Base-by-base conservation (phyloP, 75 land plant genomes). In the Cupressus sempervirens region DNA sequence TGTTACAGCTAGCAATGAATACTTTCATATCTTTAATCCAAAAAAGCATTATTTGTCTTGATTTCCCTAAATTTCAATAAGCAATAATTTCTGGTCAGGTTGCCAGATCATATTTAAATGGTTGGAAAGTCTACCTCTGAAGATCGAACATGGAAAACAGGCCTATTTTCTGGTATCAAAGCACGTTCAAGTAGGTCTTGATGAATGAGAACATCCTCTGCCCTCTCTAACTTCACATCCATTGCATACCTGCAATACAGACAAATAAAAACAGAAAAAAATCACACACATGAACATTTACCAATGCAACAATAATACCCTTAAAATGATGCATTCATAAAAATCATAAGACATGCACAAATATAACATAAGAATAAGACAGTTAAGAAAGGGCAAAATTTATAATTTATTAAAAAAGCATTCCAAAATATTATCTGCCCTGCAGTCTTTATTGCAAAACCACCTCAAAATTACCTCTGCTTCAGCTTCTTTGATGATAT, bases 201-300 rank as follows among this genome's bases (percentile, higher is more conserved):
- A 87, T 95, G 97, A 40, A 89, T 73, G 79, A 95, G 86, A 68
- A 95, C 92, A 84, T 93, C 95, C 77, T 95, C 97, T 52, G 89
- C 94, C 82, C 92, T 95, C 53, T 94, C 94, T 76, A 90, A 75
- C 74, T 91, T 89, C 20, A 94, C 92, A 90, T 96, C 98, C 73
- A 93, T 46, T 38, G 90, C 96, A 89, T 96, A 96, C 83, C 98
- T 93, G 89, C 48, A 43, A 79, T 79, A 14, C 46, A 41, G 50
- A 79, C 30, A 43, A 45, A 79, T 79, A n/a, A 45, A 79, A 20
- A 38, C 48, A 79, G 41, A 76, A 76, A 23, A 76, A 76, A 76
- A 76, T 76, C 20, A 43, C 12, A 23, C n/a, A 79, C 32, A 45
- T 79, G 20, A 11, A 79, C 2, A 79, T 79, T 79, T n/a, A 43